A percentile compares a stretch with the other conserved stretches of the same genome.
Evolutionary conservation across 2,329 filamentous ascomycete genomes (phyloP).

Genomic region (Pseudogymnoascus sp.): DNA sequence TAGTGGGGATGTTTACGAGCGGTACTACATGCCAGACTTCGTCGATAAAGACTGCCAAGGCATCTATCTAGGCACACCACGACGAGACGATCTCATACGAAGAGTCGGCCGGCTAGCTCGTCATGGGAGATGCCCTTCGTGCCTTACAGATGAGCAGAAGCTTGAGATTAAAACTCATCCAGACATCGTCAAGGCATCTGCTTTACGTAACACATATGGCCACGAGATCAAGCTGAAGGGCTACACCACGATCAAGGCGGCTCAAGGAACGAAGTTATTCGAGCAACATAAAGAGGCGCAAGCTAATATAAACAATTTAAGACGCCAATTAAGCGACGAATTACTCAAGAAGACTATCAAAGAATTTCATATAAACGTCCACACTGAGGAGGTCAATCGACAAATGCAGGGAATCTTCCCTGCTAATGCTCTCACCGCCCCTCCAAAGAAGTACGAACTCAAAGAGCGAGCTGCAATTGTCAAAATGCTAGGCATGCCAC

Average conservation of each 20-base stretch:
- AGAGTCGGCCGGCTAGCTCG: conserved; percentile 12
- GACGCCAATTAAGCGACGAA: conserved; percentile 13
- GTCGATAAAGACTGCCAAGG: conserved; percentile 17
- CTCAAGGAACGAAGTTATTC: conserved; percentile 13
- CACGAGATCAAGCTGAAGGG: conserved; percentile 15
- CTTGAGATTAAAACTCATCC: conserved; percentile 15
- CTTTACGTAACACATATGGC: conserved; percentile 9
- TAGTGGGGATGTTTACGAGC: conserved; percentile 14
- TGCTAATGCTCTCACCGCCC: conserved; percentile 14
- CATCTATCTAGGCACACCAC: conserved; percentile 16
- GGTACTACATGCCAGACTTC: conserved; percentile 18
- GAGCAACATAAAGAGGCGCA: conserved; percentile 14
- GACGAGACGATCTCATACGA: conserved; percentile 13
- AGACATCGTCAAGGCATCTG: conserved; percentile 12
- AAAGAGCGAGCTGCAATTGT: conserved; percentile 18
- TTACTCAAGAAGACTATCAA: conserved; percentile 16
- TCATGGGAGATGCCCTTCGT: conserved; percentile 12
- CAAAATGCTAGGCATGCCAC: conserved; percentile 17
- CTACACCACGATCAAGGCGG: conserved; percentile 17
- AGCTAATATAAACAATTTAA: conserved; percentile 17
- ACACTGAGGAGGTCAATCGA: conserved; percentile 17
- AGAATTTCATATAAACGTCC: conserved; percentile 19
- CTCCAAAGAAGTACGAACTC: conserved; percentile 20
- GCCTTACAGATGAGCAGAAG: conserved; percentile 17
- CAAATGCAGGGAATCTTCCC: conserved; percentile 19